phyloP scores from a whole-genome alignment of 2,329 filamentous ascomycete species.

The Geosmithia morbida region DNA sequence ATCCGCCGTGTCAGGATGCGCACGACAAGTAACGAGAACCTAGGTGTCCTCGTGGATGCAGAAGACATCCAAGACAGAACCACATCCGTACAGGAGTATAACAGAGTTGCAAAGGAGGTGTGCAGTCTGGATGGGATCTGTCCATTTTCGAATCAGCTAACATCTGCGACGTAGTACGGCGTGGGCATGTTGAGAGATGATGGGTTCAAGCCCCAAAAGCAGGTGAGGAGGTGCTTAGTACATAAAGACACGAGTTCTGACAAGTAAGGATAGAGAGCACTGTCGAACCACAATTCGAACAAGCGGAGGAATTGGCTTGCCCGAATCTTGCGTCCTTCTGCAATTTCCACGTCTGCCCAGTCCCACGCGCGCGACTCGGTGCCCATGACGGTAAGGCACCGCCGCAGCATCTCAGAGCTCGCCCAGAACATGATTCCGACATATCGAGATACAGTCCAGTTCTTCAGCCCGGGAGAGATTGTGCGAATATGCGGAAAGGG shows the following conservation, averaged over 20 bases:
- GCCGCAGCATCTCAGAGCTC: conserved; percentile 40
- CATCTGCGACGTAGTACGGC: conserved; percentile 28
- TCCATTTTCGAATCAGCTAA: conserved; percentile 1
- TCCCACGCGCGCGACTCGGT: neutral
- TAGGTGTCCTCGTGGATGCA: conserved; percentile 28
- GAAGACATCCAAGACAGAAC: conserved; percentile 34
- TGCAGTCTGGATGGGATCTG: neutral
- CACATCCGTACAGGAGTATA: conserved; percentile 42
- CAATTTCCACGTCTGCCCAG: conserved; percentile 2
- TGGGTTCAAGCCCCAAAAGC: conserved; percentile 15
- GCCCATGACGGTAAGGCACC: conserved; percentile 13
- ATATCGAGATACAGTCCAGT: conserved; percentile 29
- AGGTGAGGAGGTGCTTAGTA: conserved; percentile 11
- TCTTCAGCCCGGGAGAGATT: conserved; percentile 40
- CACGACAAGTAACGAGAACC: conserved; percentile 39
- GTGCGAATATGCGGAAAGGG: conserved; percentile 50
- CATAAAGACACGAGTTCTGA: neutral
- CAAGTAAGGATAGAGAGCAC: neutral
- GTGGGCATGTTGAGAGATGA: conserved; percentile 24
- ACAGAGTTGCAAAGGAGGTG: conserved; percentile 44
- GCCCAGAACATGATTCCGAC: conserved; percentile 28
- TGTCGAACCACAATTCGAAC: conserved; percentile 6
- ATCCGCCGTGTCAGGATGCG: conserved; percentile 32
- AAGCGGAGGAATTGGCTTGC: conserved; percentile 21
- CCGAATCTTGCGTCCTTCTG: conserved; percentile 17